Conservation (phyloP, 371 early-diverging fungal species). For the Saksenaea vasiformis region DNA sequence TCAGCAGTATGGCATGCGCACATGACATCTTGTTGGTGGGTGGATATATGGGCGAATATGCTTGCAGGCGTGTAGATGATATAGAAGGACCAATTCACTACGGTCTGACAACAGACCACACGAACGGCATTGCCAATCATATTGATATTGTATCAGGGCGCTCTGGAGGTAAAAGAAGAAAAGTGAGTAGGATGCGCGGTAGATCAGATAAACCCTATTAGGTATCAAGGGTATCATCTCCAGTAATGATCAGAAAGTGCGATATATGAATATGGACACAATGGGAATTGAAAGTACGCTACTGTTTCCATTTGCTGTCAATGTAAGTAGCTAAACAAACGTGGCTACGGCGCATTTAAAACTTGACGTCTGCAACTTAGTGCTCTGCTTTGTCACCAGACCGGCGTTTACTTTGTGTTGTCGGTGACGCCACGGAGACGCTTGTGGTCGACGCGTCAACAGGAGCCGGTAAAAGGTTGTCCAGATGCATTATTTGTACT, state of each 20-base stretch:
- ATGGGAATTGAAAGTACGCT: slow-evolving; percentile 32
- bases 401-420: slow-evolving; percentile 67
- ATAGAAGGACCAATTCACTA: slow-evolving; percentile 21
- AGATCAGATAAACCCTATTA: not conserved
- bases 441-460: slow-evolving; percentile 59
- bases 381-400: slow-evolving; percentile 71
- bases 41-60: slow-evolving; percentile 52
- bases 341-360: not conserved
- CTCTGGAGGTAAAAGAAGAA: slow-evolving; percentile 30
- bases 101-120: slow-evolving; percentile 38
- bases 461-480: slow-evolving; percentile 42
- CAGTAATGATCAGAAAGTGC: slow-evolving; percentile 61
- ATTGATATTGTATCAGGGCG: slow-evolving; percentile 46
- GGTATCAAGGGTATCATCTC: slow-evolving; percentile 41
- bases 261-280: slow-evolving; percentile 55
- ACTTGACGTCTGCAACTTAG: slow-evolving; percentile 26
- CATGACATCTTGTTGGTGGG: slow-evolving; percentile 42
- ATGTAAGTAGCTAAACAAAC: slow-evolving; percentile 50
- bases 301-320: slow-evolving; percentile 65
- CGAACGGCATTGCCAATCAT: slow-evolving; percentile 68
- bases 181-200: not conserved
- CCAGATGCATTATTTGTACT: not conserved
- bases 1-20: slow-evolving; percentile 71
- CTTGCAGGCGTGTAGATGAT: slow-evolving; percentile 28
- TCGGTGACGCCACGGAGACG: slow-evolving; percentile 70